These are phyloP conservation scores for Phanerochaete carnosa DNA, from an alignment of 768 basidiomycete species.

Conservation along the genomic window DNA sequence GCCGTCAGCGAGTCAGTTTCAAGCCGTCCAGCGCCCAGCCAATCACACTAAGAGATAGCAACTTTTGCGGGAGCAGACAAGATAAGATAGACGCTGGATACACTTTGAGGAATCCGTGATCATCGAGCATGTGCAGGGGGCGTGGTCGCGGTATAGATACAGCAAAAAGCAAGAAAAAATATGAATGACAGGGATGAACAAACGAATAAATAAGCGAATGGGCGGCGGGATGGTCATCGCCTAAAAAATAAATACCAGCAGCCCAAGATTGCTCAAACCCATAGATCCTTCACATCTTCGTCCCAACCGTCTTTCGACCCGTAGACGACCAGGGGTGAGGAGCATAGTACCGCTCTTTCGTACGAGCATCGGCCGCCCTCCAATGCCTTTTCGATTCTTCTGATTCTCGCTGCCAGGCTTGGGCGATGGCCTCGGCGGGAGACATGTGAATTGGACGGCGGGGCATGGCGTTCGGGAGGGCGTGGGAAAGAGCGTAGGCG, in stretches of 20 bases:
- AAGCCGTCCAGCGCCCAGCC: neutral
- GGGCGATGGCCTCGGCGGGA: slow-evolving; percentile 62
- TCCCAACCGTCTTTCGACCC: slow-evolving; percentile 30
- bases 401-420: slow-evolving; percentile 66
- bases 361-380: slow-evolving; percentile 51
- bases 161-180: neutral
- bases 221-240: slow-evolving; percentile 8
- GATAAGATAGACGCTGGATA: slow-evolving; percentile 18
- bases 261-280: slow-evolving; percentile 12
- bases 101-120: neutral
- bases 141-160: neutral
- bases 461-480: slow-evolving; percentile 17
- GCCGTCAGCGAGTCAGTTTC: slow-evolving; percentile 17
- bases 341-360: slow-evolving; percentile 41
- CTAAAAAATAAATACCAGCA: slow-evolving; percentile 12
- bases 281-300: slow-evolving; percentile 45
- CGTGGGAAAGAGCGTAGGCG: slow-evolving; percentile 22
- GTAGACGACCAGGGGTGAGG: slow-evolving; percentile 28
- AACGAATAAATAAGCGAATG: slow-evolving; percentile 9
- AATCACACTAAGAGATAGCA: neutral
- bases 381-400: slow-evolving; percentile 56
- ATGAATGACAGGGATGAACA: neutral
- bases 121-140: neutral
- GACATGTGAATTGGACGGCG: slow-evolving; percentile 30
- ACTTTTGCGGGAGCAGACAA: slow-evolving; percentile 20